phyloP scores from a whole-genome alignment of 495 filamentous ascomycete genomes.

The Penicillium bovifimosum region DNA sequence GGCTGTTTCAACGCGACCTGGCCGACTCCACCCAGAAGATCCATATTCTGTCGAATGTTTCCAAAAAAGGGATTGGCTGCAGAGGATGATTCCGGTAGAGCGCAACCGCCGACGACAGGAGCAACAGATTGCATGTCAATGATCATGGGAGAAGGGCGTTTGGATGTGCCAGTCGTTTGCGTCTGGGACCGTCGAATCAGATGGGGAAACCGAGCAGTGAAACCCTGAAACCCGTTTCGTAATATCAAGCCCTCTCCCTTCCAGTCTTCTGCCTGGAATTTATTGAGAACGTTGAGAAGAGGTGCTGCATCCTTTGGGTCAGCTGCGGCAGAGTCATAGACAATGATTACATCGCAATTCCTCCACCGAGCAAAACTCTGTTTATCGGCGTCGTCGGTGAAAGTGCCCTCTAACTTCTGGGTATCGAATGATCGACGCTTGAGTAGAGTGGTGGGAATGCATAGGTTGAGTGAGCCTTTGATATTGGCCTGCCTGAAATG shows the following conservation, averaged over 20 bases:
- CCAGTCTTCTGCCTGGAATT: slow-evolving; percentile 85
- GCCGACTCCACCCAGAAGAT: slow-evolving; percentile 87
- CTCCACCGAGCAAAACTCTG: slow-evolving; percentile 73
- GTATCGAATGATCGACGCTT: slow-evolving; percentile 89
- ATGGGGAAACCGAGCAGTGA: slow-evolving; percentile 46
- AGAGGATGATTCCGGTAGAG: slow-evolving; percentile 62
- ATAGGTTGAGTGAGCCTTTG: slow-evolving; percentile 76
- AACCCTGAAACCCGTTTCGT: slow-evolving; percentile 51
- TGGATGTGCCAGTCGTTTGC: slow-evolving; percentile 19
- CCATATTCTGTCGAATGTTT: slow-evolving; percentile 96
- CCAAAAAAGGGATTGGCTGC: slow-evolving; percentile 86
- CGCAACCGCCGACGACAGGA: slow-evolving; percentile 81
- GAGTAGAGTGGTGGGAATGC: slow-evolving; percentile 89
- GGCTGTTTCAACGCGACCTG: slow-evolving; percentile 77
- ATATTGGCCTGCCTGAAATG: slow-evolving; percentile 75
- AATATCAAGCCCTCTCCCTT: slow-evolving; percentile 66
- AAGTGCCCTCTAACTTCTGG: slow-evolving; percentile 83
- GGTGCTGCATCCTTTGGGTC: slow-evolving; percentile 70
- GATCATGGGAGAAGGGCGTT: slow-evolving; percentile 42
- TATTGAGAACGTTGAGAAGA: slow-evolving; percentile 83
- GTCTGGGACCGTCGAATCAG: slow-evolving; percentile 29
- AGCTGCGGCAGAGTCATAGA: slow-evolving; percentile 76
- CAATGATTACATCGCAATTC: slow-evolving; percentile 66
- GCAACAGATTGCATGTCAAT: slow-evolving; percentile 52
- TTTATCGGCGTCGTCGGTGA: slow-evolving; percentile 69